phyloP scores from a whole-genome alignment of 345 rosid species.

The Gynandropsis gynandra region DNA sequence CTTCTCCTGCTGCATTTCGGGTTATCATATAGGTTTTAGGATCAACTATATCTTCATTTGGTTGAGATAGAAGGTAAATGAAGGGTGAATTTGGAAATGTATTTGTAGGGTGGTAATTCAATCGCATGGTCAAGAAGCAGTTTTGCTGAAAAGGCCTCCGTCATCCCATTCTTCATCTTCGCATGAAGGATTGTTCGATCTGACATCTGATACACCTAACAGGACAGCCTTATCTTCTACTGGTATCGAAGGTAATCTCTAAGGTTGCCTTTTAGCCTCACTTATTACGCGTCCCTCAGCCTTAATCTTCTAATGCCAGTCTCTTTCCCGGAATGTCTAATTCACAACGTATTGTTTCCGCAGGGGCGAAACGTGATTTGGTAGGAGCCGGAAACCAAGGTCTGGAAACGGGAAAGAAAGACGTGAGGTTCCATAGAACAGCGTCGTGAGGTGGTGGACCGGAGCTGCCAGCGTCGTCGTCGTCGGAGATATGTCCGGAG shows the following conservation, averaged over 20 bases:
- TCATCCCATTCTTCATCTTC: conserved; percentile 38
- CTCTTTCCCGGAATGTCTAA: background rate
- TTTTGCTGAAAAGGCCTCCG: conserved; percentile 33
- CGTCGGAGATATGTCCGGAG: conserved; percentile 55
- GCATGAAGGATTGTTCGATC: conserved; percentile 43
- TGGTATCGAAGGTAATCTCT: too few relatives aligned
- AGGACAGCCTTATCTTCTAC: conserved; percentile 31
- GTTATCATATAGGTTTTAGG: background rate
- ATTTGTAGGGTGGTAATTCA: conserved; percentile 22
- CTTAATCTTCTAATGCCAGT: background rate
- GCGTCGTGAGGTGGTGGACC: conserved; percentile 43
- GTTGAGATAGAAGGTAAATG: too few relatives aligned
- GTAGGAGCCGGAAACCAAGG: conserved; percentile 28
- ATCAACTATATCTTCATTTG: background rate
- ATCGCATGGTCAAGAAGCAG: conserved; percentile 43
- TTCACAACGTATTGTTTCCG: background rate
- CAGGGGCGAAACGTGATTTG: conserved; percentile 31
- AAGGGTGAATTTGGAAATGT: background rate
- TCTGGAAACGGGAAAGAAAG: too few relatives aligned
- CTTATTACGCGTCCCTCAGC: background rate
- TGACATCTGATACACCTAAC: conserved; percentile 27
- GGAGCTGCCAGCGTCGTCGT: conserved; percentile 55
- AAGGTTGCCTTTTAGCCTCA: too few relatives aligned
- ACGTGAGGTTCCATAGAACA: conserved; percentile 35
- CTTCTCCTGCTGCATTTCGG: background rate